phyloP scores from a whole-genome alignment of 2,329 filamentous ascomycete species.

The Aspergillus udagawae region DNA sequence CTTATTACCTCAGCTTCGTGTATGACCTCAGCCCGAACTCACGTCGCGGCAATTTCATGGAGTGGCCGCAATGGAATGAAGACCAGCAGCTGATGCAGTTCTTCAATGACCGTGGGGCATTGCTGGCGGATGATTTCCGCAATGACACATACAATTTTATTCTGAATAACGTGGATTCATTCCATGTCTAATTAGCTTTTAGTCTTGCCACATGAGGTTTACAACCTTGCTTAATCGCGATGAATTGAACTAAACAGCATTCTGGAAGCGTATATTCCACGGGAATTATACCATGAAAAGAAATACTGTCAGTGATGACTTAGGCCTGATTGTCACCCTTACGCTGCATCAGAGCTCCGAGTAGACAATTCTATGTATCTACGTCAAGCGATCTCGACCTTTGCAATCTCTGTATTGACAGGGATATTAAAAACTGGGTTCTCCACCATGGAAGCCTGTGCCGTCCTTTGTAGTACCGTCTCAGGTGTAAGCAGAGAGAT shows the following conservation, averaged over 20 bases:
- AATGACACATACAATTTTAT: slow-evolving; percentile 43
- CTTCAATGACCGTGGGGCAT: slow-evolving; percentile 30
- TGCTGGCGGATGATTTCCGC: slow-evolving; percentile 50
- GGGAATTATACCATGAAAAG: no score
- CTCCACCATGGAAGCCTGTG: no score
- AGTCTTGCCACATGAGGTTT: not conserved
- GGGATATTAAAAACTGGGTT: no score
- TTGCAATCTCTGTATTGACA: no score
- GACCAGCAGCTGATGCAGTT: slow-evolving; percentile 51
- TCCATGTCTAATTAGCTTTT: slow-evolving; percentile 19
- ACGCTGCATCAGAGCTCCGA: no score
- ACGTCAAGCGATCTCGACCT: no score
- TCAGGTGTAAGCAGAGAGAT: no score
- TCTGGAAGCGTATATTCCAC: no score
- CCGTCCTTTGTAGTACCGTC: no score
- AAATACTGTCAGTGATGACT: no score
- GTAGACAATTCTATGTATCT: no score
- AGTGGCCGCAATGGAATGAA: slow-evolving; percentile 55
- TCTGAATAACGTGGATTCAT: slow-evolving; percentile 14
- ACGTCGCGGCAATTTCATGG: slow-evolving; percentile 38
- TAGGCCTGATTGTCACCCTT: no score
- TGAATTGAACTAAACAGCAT: not conserved
- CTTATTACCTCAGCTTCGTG: slow-evolving; percentile 70
- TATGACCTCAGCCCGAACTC: slow-evolving; percentile 67
- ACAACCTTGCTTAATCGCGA: not conserved